A percentile compares a stretch with the other conserved stretches of the same genome.
These are phyloP conservation scores for Cutaneotrichosporon sp. DNA, from an alignment of 1,284 basidiomycete species.

Conservation along the genomic window DNA sequence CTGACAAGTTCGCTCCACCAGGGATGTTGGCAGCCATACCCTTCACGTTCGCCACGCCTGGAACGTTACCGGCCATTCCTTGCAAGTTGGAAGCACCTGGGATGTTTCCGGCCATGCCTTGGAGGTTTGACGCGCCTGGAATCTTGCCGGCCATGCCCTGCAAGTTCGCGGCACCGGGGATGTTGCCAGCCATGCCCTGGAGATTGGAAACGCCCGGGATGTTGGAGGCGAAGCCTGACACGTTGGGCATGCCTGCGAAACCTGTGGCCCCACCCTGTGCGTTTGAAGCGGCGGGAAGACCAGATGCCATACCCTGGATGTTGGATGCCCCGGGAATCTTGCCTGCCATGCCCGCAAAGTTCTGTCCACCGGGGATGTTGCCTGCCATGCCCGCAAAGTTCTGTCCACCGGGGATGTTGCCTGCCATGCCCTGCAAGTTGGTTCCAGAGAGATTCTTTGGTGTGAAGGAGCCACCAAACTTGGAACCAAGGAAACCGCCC, in stretches of 20 bases:
- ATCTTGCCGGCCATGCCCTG: not conserved
- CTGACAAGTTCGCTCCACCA: not conserved
- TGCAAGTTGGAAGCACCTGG: not conserved
- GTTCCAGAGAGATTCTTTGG: conserved; percentile 1
- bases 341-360: not conserved
- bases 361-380: not conserved
- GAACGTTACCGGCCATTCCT: not conserved
- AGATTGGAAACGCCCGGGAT: not conserved
- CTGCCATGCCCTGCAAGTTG: not conserved
- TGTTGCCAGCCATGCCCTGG: conserved; percentile 2
- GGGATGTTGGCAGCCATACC: not conserved
- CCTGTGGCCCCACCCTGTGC: not conserved
- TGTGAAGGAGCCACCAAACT: not conserved
- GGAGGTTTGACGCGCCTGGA: not conserved
- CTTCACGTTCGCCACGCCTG: not conserved
- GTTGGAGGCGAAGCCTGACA: not conserved
- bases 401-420: conserved; percentile 2
- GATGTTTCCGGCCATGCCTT: conserved; percentile 4
- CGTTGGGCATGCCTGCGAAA: not conserved
- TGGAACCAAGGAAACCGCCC: not conserved
- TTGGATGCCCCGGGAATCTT: not conserved
- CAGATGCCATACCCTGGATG: conserved; percentile 4
- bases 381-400: not conserved
- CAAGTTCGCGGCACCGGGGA: not conserved
- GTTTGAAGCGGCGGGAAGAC: not conserved